A percentile compares a stretch with the other conserved stretches of the same genome.
Conservation (phyloP, 1,284 basidiomycete genomes). For the Trichosporon coremiiforme region DNA sequence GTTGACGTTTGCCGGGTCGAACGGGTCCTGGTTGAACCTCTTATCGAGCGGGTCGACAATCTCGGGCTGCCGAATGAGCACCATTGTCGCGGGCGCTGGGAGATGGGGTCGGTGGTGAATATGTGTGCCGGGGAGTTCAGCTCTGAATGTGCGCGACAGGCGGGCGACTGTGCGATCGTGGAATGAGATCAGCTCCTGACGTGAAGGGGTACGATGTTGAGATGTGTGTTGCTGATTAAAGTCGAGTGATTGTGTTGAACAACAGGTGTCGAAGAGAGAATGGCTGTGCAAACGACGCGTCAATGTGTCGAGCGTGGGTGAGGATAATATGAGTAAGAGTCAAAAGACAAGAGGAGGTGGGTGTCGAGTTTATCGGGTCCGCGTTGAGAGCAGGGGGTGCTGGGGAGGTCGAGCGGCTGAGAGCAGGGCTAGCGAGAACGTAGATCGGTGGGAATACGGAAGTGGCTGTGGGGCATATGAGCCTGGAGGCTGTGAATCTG, state of each 20-base stretch:
- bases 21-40: conserved; percentile 1
- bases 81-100: background rate
- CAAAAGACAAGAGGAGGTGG: background rate
- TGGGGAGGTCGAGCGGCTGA: background rate
- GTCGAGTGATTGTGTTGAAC: background rate
- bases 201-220: background rate
- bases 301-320: background rate
- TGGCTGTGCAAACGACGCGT: background rate
- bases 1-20: background rate
- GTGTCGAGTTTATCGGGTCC: conserved; percentile 1
- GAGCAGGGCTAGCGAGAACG: background rate
- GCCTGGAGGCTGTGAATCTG: background rate
- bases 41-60: background rate
- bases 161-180: background rate
- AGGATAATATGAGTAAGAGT: conserved; percentile 5
- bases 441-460: background rate
- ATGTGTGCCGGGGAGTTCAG: background rate
- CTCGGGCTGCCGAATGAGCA: background rate
- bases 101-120: background rate
- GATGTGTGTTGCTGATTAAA: background rate
- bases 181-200: background rate
- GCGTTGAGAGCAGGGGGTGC: background rate
- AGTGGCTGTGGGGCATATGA: background rate
- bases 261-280: background rate
- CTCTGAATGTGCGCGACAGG: background rate